Percentiles rank a stretch among this genome's conserved stretches.
phyloP scores from a whole-genome alignment of 768 basidiomycete species.

The Leccinum disarticulatum region DNA sequence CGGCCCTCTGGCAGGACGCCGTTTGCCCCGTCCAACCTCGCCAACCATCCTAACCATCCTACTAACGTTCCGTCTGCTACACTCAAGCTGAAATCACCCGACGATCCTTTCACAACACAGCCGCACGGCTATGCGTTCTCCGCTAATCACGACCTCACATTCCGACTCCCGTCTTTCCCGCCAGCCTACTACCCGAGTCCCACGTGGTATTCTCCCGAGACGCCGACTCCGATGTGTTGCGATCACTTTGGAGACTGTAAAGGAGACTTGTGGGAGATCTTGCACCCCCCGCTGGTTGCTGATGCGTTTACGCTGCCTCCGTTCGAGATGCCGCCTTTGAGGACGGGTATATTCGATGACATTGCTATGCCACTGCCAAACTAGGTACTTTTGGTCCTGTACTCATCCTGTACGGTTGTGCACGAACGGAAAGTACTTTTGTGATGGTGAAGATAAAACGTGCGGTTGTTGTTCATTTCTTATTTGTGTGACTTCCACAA shows the following conservation, averaged over 20 bases:
- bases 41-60: constrained; percentile 8
- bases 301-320: constrained; percentile 22
- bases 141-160: constrained; percentile 3
- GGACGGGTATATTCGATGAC: constrained; percentile 13
- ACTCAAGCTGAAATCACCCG: neutral
- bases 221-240: constrained; percentile 28
- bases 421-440: neutral
- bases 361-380: neutral
- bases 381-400: neutral
- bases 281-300: constrained; percentile 25
- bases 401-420: neutral
- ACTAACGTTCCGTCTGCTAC: constrained; percentile 3
- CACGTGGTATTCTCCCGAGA: constrained; percentile 16
- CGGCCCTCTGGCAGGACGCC: constrained; percentile 14
- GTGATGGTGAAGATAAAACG: neutral
- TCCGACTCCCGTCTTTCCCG: constrained; percentile 18
- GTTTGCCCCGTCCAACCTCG: constrained; percentile 10
- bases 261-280: constrained; percentile 25
- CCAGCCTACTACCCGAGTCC: neutral
- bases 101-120: constrained; percentile 21
- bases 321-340: constrained; percentile 24
- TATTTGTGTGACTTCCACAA: too few species aligned
- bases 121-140: neutral
- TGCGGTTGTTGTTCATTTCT: neutral
- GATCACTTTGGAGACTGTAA: constrained; percentile 24